These are phyloP conservation scores for Leccinum imitatum DNA, from an alignment of 768 basidiomycete genomes.

Conservation along the genomic window DNA sequence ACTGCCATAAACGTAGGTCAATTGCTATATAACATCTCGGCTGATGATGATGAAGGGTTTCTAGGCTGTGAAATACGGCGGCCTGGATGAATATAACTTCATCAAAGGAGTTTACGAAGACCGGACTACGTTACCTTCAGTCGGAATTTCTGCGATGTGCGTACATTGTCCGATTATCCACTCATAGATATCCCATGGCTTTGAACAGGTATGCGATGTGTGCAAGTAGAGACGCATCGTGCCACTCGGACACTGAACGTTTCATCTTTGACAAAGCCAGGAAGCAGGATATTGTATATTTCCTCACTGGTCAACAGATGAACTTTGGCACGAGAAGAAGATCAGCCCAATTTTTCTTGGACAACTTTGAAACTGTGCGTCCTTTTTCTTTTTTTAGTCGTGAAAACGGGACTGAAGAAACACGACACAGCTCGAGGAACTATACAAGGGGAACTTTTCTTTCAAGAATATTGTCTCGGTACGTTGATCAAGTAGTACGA, in stretches of 20 bases:
- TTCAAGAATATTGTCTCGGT: constrained; percentile 55
- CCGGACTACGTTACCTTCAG: constrained; percentile 70
- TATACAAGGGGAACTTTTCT: constrained; percentile 69
- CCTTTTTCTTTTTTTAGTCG: neutral
- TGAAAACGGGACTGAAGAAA: neutral
- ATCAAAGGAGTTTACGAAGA: constrained; percentile 67
- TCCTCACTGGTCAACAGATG: constrained; percentile 54
- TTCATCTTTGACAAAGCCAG: constrained; percentile 55
- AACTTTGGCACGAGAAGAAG: constrained; percentile 58
- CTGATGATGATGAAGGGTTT: constrained; percentile 5
- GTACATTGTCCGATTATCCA: constrained; percentile 18
- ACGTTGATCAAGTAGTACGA: constrained; percentile 15
- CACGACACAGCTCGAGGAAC: constrained; percentile 52
- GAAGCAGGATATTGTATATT: constrained; percentile 63
- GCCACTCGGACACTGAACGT: constrained; percentile 62
- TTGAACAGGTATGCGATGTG: constrained; percentile 60
- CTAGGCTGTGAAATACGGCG: constrained; percentile 74
- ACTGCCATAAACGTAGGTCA: constrained; percentile 40
- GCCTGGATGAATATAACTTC: constrained; percentile 71
- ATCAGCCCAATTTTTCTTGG: constrained; percentile 62
- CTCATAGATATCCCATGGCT: neutral
- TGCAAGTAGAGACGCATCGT: constrained; percentile 50
- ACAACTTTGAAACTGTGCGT: constrained; percentile 64
- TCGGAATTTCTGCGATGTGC: constrained; percentile 64
- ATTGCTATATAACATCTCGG: neutral